Evolutionary conservation across 208 protist species (phyloP).

Genomic region (Trypanosomatidae sp.): DNA sequence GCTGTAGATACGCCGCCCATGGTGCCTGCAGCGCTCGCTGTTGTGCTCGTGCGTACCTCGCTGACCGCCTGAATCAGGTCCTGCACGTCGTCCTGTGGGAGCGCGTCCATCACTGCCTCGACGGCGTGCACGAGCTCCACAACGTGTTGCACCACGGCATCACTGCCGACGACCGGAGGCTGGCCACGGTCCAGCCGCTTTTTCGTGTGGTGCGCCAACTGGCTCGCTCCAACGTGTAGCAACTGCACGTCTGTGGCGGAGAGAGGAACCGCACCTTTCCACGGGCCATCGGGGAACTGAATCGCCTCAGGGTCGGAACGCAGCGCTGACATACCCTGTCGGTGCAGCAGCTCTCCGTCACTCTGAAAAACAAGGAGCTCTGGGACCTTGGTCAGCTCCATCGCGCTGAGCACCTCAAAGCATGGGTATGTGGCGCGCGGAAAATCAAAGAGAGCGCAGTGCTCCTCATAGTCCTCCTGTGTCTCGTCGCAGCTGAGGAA

Average conservation of each 20-base stretch:
- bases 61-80: constrained; percentile 14
- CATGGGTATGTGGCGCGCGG: constrained; percentile 48
- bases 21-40: constrained; percentile 1
- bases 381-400: constrained; percentile 38
- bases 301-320: constrained; percentile 49
- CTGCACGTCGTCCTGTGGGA: constrained; percentile 45
- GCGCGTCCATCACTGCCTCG: constrained; percentile 29
- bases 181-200: constrained; percentile 33
- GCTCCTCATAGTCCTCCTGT: constrained; percentile 40
- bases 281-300: constrained; percentile 49
- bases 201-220: constrained; percentile 63
- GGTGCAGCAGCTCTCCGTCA: constrained; percentile 53
- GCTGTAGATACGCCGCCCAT: background rate
- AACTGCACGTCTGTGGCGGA: constrained; percentile 52
- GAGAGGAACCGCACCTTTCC: constrained; percentile 41
- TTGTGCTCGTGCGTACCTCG: constrained; percentile 9
- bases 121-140: constrained; percentile 44
- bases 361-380: constrained; percentile 54
- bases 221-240: constrained; percentile 33
- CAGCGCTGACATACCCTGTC: constrained; percentile 54
- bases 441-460: constrained; percentile 40
- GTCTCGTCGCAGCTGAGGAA: constrained; percentile 58
- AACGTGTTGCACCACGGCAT: constrained; percentile 28
- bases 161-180: constrained; percentile 13
- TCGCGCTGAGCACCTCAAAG: constrained; percentile 18